phyloP scores from a whole-genome alignment of 2,329 filamentous ascomycete genomes.

The Calonectria multiphialidica region DNA sequence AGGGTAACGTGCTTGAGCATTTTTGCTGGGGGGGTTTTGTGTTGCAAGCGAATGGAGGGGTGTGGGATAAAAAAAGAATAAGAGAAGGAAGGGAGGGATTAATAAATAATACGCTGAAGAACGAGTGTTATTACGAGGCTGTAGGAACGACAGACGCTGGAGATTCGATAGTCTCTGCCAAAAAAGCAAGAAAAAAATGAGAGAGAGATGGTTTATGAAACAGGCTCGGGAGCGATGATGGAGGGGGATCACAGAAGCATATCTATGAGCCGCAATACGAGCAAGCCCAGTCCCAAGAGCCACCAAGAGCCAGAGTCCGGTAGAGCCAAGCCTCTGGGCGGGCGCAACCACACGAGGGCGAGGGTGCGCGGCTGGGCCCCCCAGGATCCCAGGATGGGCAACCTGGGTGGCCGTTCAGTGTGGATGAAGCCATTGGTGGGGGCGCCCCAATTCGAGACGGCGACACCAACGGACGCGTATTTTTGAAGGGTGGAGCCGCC shows the following conservation, averaged over 20 bases:
- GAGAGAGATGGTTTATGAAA: neutral
- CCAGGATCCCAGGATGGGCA: constrained; percentile 19
- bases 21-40: neutral
- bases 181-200: neutral
- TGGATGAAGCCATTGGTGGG: constrained; percentile 28
- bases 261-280: constrained; percentile 1
- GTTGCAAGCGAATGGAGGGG: neutral
- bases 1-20: constrained; percentile 21
- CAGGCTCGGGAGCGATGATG: neutral
- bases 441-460: constrained; percentile 8
- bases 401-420: constrained; percentile 8
- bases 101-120: neutral
- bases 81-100: neutral
- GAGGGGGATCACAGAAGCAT: neutral
- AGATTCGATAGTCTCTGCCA: neutral
- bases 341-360: neutral
- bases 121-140: neutral
- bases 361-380: constrained; percentile 9
- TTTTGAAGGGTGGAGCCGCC: constrained; percentile 3
- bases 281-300: neutral
- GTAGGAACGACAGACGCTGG: neutral
- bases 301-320: neutral
- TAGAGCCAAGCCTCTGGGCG: constrained; percentile 1
- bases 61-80: neutral
- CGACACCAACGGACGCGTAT: neutral